A percentile compares a stretch with the other conserved stretches of the same genome.
Evolutionary conservation across 495 filamentous ascomycete species (phyloP).

Genomic region (Penicillium macrosclerotiorum): DNA sequence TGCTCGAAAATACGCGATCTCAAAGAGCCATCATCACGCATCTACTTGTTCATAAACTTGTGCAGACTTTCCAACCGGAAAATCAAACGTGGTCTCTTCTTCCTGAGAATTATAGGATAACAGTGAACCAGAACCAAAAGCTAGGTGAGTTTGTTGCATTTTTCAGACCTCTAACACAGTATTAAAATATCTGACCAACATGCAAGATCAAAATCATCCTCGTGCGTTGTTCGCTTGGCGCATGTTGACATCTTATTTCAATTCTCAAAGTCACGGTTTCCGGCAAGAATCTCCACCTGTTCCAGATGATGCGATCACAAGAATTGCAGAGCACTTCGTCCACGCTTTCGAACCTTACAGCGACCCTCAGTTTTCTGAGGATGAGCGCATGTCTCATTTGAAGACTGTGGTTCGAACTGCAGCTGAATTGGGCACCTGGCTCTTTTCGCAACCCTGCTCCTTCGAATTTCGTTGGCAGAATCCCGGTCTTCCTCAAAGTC

Average conservation of each 20-base stretch:
- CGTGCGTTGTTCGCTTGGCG: conserved; percentile 24
- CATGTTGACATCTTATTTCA: conserved; percentile 23
- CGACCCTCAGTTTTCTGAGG: conserved; percentile 6
- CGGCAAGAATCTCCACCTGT: neutral
- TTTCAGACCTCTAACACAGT: neutral
- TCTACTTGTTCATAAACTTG: conserved; percentile 11
- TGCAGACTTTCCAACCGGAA: conserved; percentile 17
- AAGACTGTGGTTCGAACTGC: conserved; percentile 13
- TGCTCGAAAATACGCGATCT: conserved; percentile 11
- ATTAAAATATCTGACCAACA: neutral
- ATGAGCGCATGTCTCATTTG: conserved; percentile 16
- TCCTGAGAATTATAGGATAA: conserved; percentile 11
- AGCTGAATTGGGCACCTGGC: conserved; percentile 21
- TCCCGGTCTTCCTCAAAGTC: neutral
- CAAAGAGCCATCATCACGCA: conserved; percentile 23
- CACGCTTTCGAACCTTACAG: conserved; percentile 20
- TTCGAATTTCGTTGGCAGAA: conserved; percentile 20
- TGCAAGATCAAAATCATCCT: conserved; percentile 4
- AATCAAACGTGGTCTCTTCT: conserved; percentile 9
- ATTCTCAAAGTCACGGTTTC: neutral
- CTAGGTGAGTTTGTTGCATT: neutral
- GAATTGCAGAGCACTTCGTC: conserved; percentile 17
- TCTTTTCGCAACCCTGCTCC: conserved; percentile 27
- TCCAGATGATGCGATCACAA: conserved; percentile 1
- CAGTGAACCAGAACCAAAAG: neutral